Evolutionary conservation across 2,329 filamentous ascomycete species (phyloP), one percentile per base, ranked within the genome.

Genomic region (Fusarium sp.): DNA sequence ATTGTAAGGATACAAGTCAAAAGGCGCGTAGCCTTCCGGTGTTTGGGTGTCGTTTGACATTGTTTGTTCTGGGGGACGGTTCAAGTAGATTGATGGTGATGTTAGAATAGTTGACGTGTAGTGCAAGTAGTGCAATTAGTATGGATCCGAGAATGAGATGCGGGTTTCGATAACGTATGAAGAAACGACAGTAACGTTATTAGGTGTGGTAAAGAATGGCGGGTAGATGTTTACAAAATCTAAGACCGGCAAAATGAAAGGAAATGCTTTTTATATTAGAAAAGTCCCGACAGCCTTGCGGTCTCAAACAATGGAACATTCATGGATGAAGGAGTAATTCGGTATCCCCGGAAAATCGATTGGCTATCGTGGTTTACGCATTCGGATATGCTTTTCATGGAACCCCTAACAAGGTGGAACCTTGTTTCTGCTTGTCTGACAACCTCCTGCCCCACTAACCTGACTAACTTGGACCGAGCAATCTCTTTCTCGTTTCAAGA

Each of bases 281-380:
- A 4, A 7, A 1, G 3, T 4, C 18, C 18, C 5, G 18, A 37
- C 4, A 11, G 0, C 1, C 10, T 10, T 37, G 18, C 18, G n/a
- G 18, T 5, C 18, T n/a, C 18, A n/a, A n/a, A 37, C 1, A 18
- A n/a, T 34, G 2, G 5, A 23, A 23, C 21, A 23, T 23, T 23
- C 21, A 23, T 23, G 21, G 5, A 37, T n/a, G 34, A 12, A 7
- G 5, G 1, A n/a, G 4, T 6, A 18, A n/a, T 37, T 11, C 18
- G 34, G 34, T n/a, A 37, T 37, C 18, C 4, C 34, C 34, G 5
- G 0, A 6, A n/a, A 37, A 11, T 37, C 18, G 34, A 37, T 37
- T n/a, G 34, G 34, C 10, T 37, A 6, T 37, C 18, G 5, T 7
- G 9, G 16, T 37, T 37, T 37, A 37, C 34, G 34, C 18, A 37